Conservation (phyloP, 1,139 yeast species). For the Pichia sp. region DNA sequence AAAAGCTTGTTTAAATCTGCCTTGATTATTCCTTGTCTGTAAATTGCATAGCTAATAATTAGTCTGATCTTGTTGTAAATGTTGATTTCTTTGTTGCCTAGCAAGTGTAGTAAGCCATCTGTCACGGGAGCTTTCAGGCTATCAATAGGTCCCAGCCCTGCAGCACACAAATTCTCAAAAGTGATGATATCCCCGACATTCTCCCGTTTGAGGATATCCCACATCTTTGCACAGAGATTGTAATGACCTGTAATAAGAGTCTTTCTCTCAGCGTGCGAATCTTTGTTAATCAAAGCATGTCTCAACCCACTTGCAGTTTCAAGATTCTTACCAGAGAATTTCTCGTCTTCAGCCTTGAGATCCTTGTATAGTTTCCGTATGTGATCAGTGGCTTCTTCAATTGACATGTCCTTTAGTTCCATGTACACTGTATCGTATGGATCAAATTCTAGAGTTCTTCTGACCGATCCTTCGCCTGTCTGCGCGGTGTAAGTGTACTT, state of each 20-base stretch:
- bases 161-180: slow-evolving; percentile 28
- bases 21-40: slow-evolving; percentile 78
- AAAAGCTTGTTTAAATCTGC: slow-evolving; percentile 67
- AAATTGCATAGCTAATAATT: slow-evolving; percentile 70
- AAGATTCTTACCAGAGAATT: slow-evolving; percentile 16
- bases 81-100: slow-evolving; percentile 26
- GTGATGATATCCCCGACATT: slow-evolving; percentile 32
- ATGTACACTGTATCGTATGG: slow-evolving; percentile 20
- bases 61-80: slow-evolving; percentile 56
- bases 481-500: slow-evolving; percentile 55
- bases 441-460: slow-evolving; percentile 20
- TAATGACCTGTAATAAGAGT: slow-evolving; percentile 25
- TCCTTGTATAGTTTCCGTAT: slow-evolving; percentile 11
- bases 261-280: slow-evolving; percentile 18
- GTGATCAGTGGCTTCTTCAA: slow-evolving; percentile 8
- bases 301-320: slow-evolving; percentile 23
- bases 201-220: slow-evolving; percentile 17
- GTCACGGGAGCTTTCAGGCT: slow-evolving; percentile 49
- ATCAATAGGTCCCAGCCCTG: slow-evolving; percentile 61
- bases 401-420: slow-evolving; percentile 19
- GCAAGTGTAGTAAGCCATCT: slow-evolving; percentile 53
- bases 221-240: slow-evolving; percentile 19
- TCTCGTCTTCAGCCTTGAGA: slow-evolving; percentile 21
- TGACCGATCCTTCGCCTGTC: slow-evolving; percentile 38
- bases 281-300: slow-evolving; percentile 24